These are phyloP conservation scores for Gentiana macrophylla DNA, from an alignment of 257 asterid species.

Conservation along the genomic window DNA sequence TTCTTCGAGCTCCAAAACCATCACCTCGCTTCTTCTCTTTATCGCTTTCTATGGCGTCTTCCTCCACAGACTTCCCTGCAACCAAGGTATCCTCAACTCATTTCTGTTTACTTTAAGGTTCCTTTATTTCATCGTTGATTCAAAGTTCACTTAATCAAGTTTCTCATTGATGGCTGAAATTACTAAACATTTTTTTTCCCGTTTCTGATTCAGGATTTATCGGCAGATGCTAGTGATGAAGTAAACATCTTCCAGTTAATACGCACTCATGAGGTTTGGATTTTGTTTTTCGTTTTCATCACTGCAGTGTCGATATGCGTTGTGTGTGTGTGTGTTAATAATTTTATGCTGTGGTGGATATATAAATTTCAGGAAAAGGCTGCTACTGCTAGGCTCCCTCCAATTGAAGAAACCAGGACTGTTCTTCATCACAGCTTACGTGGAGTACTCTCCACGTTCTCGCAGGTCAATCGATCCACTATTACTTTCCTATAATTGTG, in stretches of 20 bases:
- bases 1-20: background rate
- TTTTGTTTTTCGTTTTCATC: background rate
- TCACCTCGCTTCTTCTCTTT: background rate
- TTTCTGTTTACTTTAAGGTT: background rate
- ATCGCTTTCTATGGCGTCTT: conserved; percentile 21
- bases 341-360: background rate
- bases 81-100: conserved; percentile 4
- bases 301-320: background rate
- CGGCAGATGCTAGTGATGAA: conserved; percentile 26
- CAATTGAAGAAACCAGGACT: conserved; percentile 71
- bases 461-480: conserved; percentile 31
- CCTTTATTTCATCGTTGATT: background rate
- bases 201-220: conserved; percentile 25
- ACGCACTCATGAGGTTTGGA: conserved; percentile 78
- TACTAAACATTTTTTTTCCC: conserved; percentile 5
- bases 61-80: conserved; percentile 7
- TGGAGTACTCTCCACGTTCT: conserved; percentile 87
- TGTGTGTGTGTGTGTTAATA: background rate
- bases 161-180: background rate
- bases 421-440: conserved; percentile 64
- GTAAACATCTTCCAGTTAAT: conserved; percentile 46
- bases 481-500: too few species aligned
- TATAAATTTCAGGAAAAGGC: conserved; percentile 54
- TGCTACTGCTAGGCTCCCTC: conserved; percentile 77
- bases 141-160: too few species aligned